A percentile compares a stretch with the other conserved stretches of the same genome.
phyloP scores from a whole-genome alignment of 768 basidiomycete genomes.

The Lactarius evosmus region DNA sequence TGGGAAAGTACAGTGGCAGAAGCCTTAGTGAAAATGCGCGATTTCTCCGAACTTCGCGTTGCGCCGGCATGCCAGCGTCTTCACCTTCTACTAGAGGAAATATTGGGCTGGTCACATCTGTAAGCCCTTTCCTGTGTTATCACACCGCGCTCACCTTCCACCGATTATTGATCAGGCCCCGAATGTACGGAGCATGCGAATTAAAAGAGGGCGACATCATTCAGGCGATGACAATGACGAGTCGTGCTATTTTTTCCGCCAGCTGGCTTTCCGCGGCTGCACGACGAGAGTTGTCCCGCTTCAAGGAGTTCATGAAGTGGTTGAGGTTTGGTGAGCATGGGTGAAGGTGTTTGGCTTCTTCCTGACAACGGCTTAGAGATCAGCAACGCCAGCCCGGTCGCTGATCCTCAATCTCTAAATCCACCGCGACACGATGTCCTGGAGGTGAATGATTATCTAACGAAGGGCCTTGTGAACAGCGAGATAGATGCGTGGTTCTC shows the following conservation, averaged over 20 bases:
- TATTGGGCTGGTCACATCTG: constrained; percentile 75
- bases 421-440: constrained; percentile 66
- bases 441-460: constrained; percentile 78
- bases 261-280: constrained; percentile 67
- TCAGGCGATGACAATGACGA: constrained; percentile 50
- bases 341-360: neutral
- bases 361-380: constrained; percentile 40
- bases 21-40: constrained; percentile 67
- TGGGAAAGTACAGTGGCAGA: constrained; percentile 77
- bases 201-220: constrained; percentile 50
- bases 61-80: constrained; percentile 75
- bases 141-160: constrained; percentile 17
- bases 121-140: constrained; percentile 39
- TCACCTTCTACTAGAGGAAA: constrained; percentile 71
- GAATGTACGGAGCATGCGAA: constrained; percentile 51
- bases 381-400: constrained; percentile 47
- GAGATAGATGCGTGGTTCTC: constrained; percentile 78
- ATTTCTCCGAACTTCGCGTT: constrained; percentile 66
- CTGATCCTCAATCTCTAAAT: constrained; percentile 45
- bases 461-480: constrained; percentile 63
- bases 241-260: constrained; percentile 57
- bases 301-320: constrained; percentile 79
- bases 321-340: constrained; percentile 62
- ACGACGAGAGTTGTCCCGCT: constrained; percentile 64
- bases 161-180: constrained; percentile 44